Conservation (phyloP, 208 protist species). For the Angomonas ambiguus region DNA sequence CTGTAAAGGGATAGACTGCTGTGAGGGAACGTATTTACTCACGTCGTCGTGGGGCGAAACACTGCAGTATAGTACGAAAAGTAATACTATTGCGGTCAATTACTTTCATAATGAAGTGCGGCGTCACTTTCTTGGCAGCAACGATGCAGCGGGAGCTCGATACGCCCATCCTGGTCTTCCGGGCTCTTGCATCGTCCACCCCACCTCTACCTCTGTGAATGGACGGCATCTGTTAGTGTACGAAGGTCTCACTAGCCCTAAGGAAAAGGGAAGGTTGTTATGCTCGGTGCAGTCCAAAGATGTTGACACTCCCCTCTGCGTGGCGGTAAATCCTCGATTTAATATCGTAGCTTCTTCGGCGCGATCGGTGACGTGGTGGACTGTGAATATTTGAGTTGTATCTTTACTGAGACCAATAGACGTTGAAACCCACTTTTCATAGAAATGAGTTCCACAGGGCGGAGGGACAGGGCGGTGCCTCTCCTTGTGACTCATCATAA, state of each 20-base stretch:
- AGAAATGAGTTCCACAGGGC: background rate
- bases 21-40: slow-evolving; percentile 33
- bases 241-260: slow-evolving; percentile 9
- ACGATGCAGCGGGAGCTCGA: slow-evolving; percentile 56
- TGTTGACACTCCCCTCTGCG: slow-evolving; percentile 56
- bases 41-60: slow-evolving; percentile 67
- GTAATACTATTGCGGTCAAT: slow-evolving; percentile 17
- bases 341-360: slow-evolving; percentile 60
- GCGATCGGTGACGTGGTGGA: slow-evolving; percentile 78
- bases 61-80: slow-evolving; percentile 40
- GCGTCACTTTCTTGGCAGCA: slow-evolving; percentile 53
- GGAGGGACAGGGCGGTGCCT: background rate
- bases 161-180: slow-evolving; percentile 42
- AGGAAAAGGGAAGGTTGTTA: slow-evolving; percentile 32
- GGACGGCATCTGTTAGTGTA: slow-evolving; percentile 79
- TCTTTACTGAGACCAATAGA: background rate
- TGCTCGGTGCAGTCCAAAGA: slow-evolving; percentile 76
- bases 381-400: slow-evolving; percentile 35
- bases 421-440: too few species aligned
- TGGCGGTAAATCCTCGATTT: slow-evolving; percentile 66
- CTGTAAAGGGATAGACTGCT: slow-evolving; percentile 51
- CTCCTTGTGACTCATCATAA: too few species aligned
- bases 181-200: slow-evolving; percentile 46
- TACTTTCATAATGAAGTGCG: slow-evolving; percentile 62
- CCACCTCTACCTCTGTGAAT: slow-evolving; percentile 46